phyloP scores from a whole-genome alignment of 805 yeast species.

The Lipomyces oligophaga region DNA sequence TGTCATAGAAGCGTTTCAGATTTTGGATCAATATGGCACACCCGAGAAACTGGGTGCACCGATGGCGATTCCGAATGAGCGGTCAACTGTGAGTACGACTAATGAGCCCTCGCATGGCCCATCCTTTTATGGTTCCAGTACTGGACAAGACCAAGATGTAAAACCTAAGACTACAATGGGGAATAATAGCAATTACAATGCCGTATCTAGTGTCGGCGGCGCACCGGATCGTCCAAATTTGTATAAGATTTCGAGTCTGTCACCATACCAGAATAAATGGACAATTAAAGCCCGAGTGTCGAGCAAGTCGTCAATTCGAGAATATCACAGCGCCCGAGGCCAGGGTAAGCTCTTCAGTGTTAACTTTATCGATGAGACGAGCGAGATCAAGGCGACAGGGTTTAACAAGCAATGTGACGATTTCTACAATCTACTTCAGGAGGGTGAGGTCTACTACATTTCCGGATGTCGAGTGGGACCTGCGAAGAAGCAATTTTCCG shows the following conservation, averaged over 20 bases:
- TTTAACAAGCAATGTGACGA: conserved; percentile 83
- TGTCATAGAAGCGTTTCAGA: conserved; percentile 16
- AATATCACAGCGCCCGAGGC: conserved; percentile 82
- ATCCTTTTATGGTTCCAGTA: not conserved
- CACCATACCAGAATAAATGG: conserved; percentile 91
- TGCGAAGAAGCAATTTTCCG: conserved; percentile 82
- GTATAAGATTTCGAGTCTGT: conserved; percentile 76
- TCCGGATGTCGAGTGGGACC: conserved; percentile 75
- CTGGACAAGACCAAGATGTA: not conserved
- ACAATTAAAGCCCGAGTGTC: conserved; percentile 90
- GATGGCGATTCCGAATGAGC: not conserved
- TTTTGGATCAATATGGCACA: conserved; percentile 18
- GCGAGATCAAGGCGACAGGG: conserved; percentile 93
- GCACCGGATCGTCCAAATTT: conserved; percentile 39
- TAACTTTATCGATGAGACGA: conserved; percentile 87
- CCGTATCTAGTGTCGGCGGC: not conserved
- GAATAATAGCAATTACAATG: not conserved
- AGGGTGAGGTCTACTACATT: conserved; percentile 83
- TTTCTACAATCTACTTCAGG: conserved; percentile 70
- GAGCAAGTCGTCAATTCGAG: conserved; percentile 78
- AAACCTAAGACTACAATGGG: not conserved
- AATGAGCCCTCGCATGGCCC: conserved; percentile 1
- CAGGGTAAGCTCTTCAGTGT: conserved; percentile 87
- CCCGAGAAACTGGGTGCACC: conserved; percentile 27
- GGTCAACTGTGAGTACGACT: conserved; percentile 4